Base-by-base conservation (phyloP, 768 basidiomycete species). In the Ramaria rubella region DNA sequence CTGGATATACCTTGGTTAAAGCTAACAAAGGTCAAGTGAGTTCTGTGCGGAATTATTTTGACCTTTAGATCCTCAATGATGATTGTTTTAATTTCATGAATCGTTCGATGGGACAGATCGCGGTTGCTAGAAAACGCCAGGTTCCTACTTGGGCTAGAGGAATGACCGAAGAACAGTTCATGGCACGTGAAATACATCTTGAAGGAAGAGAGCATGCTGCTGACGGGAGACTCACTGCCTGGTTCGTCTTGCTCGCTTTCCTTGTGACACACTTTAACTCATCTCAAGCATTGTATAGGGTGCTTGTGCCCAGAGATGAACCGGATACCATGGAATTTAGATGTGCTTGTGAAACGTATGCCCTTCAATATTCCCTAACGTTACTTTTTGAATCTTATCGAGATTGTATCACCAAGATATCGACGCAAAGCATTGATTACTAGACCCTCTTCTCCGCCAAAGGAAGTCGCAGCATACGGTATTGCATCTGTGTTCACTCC, bases 301-400 rank as follows among this genome's bases (percentile, higher is more conserved):
- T 85, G 6, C 69, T 86, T n/a, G 81, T 77, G 29, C 79, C 77
- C 2, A 71, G 82, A 49, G 69, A 72, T 49, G 66, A 80, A 53
- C 77, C 80, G 0, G 66, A 69, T 4, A 76, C 80, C 2, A 58
- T 83, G 3, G 74, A 81, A 50, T 85, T 83, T 62, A 65, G 78
- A 62, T 83, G 77, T 62, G 76, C 82, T n/a, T 84, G 82, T 62
- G 78, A 82, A 71, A 84, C 81, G 85, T 85, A 61, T 61, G 76
- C 71, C 5, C 21, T 29, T 33, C 17, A 8, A 48, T 21, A 34
- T 30, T 56, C 11, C 38, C 23, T 24, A 56, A 26, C 17, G n/a
- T 34, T 26, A 19, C 23, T 27, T 17, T 11, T 2, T 15, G 45
- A 12, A 48, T 48, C 52, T 54, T 24, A 54, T 43, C 23, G 19